Conservation (phyloP, 1,284 basidiomycete species). For the Ceratobasidium sp. region DNA sequence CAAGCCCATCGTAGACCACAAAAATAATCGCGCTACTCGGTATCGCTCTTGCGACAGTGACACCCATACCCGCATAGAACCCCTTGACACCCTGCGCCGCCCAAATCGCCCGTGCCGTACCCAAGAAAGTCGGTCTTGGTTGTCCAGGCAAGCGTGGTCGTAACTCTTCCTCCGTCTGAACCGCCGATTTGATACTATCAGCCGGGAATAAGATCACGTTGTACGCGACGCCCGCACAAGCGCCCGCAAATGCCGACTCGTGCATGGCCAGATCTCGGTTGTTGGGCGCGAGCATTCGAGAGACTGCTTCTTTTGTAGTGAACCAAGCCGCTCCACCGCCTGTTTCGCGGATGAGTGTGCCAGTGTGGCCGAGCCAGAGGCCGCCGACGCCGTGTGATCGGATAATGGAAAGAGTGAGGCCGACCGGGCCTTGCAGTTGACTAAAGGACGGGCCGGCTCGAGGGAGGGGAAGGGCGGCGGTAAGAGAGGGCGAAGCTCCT, state of each 20-base stretch:
- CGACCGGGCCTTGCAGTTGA: slow-evolving; percentile 39
- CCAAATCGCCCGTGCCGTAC: slow-evolving; percentile 80
- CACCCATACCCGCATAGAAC: slow-evolving; percentile 94
- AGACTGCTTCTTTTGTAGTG: slow-evolving; percentile 76
- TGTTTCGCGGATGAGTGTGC: slow-evolving; percentile 85
- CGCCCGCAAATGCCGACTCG: slow-evolving; percentile 87
- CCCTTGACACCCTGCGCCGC: slow-evolving; percentile 78
- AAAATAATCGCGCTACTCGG: slow-evolving; percentile 94
- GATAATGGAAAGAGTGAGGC: slow-evolving; percentile 56
- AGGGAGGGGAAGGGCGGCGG: slow-evolving; percentile 47
- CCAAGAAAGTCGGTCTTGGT: slow-evolving; percentile 64
- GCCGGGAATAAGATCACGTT: slow-evolving; percentile 90
- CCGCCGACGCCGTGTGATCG: slow-evolving; percentile 73
- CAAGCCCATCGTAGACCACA: slow-evolving; percentile 83
- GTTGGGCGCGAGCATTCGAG: slow-evolving; percentile 49
- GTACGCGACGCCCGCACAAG: slow-evolving; percentile 85
- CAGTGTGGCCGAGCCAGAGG: slow-evolving; percentile 88
- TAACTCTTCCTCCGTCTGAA: slow-evolving; percentile 94
- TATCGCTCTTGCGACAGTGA: slow-evolving; percentile 86
- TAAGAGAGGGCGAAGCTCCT: slow-evolving; percentile 43
- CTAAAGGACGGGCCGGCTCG: slow-evolving; percentile 43
- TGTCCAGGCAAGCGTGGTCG: slow-evolving; percentile 57
- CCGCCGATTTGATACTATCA: slow-evolving; percentile 92
- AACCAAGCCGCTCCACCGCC: slow-evolving; percentile 92
- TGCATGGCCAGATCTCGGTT: slow-evolving; percentile 65